Evolutionary conservation across 2,329 filamentous ascomycete genomes (phyloP).

Genomic region (Xylaria sp.): DNA sequence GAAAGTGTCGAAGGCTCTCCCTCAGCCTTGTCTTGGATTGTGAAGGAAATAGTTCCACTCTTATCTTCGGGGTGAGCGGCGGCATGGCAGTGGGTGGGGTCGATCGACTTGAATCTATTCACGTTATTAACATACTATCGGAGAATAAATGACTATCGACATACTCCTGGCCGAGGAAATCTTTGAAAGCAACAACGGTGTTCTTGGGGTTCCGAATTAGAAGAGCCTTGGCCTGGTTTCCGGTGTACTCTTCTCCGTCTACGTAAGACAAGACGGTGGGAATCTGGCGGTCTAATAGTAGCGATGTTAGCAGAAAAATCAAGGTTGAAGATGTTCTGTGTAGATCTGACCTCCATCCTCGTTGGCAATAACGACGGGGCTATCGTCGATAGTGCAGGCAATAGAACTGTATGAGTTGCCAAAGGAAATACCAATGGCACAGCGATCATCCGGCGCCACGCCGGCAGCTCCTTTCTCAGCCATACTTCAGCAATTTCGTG

Average conservation of each 20-base stretch:
- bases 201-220: conserved; percentile 92
- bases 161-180: conserved; percentile 94
- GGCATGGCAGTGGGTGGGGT: conserved; percentile 92
- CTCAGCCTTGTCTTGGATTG: conserved; percentile 77
- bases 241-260: conserved; percentile 95
- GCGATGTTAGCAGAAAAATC: conserved; percentile 32
- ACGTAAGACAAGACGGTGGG: conserved; percentile 94
- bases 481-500: conserved; percentile 25
- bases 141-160: conserved; percentile 45
- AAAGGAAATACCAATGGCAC: conserved; percentile 94
- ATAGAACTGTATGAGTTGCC: conserved; percentile 99
- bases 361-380: conserved; percentile 97
- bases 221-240: conserved; percentile 93
- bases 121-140: conserved; percentile 27
- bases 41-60: conserved; percentile 79
- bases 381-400: conserved; percentile 91
- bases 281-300: conserved; percentile 85
- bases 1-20: conserved; percentile 75
- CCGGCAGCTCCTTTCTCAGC: conserved; percentile 53
- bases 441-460: conserved; percentile 66
- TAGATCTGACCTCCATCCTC: conserved; percentile 86
- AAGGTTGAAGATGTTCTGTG: too few species aligned
- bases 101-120: conserved; percentile 87
- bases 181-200: conserved; percentile 94
- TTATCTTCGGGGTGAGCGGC: conserved; percentile 87